phyloP scores from a whole-genome alignment of 2,329 filamentous ascomycete genomes.

The Colletotrichum sp. region DNA sequence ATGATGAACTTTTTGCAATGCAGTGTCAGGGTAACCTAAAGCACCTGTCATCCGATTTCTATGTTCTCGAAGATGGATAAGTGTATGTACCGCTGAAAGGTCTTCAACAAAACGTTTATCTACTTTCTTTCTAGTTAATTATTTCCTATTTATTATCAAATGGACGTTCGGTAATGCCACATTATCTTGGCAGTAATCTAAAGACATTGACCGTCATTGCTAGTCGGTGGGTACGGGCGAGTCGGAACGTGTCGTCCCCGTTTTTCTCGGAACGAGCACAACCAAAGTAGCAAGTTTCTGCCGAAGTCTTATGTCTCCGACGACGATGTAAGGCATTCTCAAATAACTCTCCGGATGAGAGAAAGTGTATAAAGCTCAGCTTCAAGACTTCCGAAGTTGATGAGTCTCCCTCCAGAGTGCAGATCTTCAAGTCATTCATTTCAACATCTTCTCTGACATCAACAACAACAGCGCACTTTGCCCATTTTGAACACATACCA shows the following conservation, averaged over 20 bases:
- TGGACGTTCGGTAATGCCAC: fast-evolving
- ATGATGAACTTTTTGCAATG: not conserved
- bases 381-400: not conserved
- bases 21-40: fast-evolving
- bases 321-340: fast-evolving
- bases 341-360: fast-evolving
- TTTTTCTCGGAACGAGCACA: not conserved
- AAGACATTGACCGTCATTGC: not conserved
- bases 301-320: not conserved
- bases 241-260: fast-evolving
- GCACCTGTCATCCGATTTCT: no score
- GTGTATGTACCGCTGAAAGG: not conserved
- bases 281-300: not conserved
- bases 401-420: not conserved
- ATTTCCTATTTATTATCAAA: fast-evolving
- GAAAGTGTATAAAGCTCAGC: not conserved
- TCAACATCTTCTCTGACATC: no score
- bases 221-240: not conserved
- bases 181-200: not conserved
- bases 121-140: fast-evolving
- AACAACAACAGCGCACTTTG: no score
- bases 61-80: not conserved
- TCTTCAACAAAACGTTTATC: fast-evolving
- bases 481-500: no score
- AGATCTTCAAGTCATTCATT: fast-evolving